phyloP scores from a whole-genome alignment of 1,284 basidiomycete genomes.

The Athelia psychrophila region DNA sequence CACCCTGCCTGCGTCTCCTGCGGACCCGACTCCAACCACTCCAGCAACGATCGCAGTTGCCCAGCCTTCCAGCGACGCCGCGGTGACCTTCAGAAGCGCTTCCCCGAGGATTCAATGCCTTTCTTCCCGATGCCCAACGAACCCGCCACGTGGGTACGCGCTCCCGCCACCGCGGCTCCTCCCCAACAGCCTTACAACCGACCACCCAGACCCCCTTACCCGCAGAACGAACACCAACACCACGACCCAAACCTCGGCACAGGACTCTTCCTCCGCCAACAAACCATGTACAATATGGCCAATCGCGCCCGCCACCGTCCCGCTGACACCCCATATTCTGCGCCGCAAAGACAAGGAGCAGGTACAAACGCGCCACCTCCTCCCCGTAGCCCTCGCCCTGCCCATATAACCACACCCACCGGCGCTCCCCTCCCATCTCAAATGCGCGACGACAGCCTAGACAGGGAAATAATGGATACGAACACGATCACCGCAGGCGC shows the following conservation, averaged over 20 bases:
- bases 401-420: neutral
- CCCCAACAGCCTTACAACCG: too few relatives aligned
- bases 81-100: neutral
- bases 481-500: neutral
- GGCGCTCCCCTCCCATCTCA: neutral
- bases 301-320: too few relatives aligned
- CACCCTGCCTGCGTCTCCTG: constrained; percentile 1
- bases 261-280: too few relatives aligned
- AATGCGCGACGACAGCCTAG: neutral
- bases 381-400: neutral
- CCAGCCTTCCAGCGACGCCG: neutral
- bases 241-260: too few relatives aligned
- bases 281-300: too few relatives aligned
- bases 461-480: neutral
- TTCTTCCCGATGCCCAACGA: constrained; percentile 6
- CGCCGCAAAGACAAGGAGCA: too few relatives aligned
- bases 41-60: constrained; percentile 2
- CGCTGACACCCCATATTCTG: too few relatives aligned
- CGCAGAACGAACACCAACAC: too few relatives aligned
- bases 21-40: neutral
- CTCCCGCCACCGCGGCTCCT: neutral
- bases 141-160: neutral
- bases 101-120: constrained; percentile 6
- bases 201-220: too few relatives aligned
- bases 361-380: too few relatives aligned